Evolutionary conservation across 495 filamentous ascomycete genomes (phyloP).

Genomic region (Annulohypoxylon bovei): DNA sequence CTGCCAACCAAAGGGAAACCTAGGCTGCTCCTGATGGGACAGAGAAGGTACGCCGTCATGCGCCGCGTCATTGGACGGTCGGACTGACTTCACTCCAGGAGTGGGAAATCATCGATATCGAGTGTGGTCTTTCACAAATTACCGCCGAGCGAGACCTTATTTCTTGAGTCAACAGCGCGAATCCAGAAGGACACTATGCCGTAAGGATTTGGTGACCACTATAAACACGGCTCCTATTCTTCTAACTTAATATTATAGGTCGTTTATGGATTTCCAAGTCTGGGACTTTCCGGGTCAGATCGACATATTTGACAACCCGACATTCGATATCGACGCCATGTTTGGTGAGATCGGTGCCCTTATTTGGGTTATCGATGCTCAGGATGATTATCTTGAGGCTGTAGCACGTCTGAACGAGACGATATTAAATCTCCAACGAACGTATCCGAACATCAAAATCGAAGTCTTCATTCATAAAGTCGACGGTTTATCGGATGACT

Average conservation of each 20-base stretch:
- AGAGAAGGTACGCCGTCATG: conserved; percentile 76
- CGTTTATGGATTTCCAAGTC: conserved; percentile 98
- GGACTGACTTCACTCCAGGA: conserved; percentile 63
- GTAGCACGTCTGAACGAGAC: conserved; percentile 86
- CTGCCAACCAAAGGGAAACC: conserved; percentile 72
- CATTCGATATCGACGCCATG: conserved; percentile 89
- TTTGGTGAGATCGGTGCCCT: conserved; percentile 92
- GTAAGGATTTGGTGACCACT: conserved; percentile 55
- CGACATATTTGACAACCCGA: conserved; percentile 80
- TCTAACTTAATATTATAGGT: conserved; percentile 60
- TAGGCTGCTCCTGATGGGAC: conserved; percentile 91
- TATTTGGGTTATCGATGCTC: conserved; percentile 98
- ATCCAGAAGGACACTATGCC: conserved; percentile 94
- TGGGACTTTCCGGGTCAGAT: conserved; percentile 97
- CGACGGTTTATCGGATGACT: conserved; percentile 93
- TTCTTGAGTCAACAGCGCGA: conserved; percentile 89
- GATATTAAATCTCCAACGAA: conserved; percentile 84
- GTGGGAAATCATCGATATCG: conserved; percentile 96
- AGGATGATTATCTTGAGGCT: conserved; percentile 94
- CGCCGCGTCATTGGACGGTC: background rate
- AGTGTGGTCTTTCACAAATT: conserved; percentile 98
- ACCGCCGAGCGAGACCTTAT: conserved; percentile 92
- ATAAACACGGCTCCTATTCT: background rate
- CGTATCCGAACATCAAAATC: conserved; percentile 91
- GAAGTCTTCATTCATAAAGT: conserved; percentile 99